Base-by-base conservation (phyloP, 106 monocot species). In the Dendrobium nobile region DNA sequence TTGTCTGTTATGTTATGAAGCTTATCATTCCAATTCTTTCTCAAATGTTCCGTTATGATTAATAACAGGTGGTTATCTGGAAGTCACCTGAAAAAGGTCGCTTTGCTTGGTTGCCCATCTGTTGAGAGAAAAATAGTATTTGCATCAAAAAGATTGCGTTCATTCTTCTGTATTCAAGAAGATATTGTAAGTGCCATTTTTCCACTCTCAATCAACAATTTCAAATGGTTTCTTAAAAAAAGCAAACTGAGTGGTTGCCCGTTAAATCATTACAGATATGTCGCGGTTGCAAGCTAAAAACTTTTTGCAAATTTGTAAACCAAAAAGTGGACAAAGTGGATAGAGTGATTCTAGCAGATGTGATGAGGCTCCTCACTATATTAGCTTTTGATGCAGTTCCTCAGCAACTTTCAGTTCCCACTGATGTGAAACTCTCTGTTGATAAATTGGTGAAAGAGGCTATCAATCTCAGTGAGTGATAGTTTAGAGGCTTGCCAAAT, bases 151-250 rank as follows among this genome's bases (percentile, higher is more conserved):
- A 81, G 95, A 56, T 65, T 95, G 13, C 90, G 92, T 10, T 77
- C 90, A 28, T 95, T 92, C 81, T 95, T 95, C 78, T 78, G 67
- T 24, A 92, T 92, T 79, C 87, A 91, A 56, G 95, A 95, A 84
- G 90, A 92, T 76, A 79, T 80, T 70, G 95, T 92, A 84, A 81
- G 90, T 80, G 10, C 31, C 51, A 27, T 70, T 43, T 17, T 33
- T 54, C 7, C 42, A 26, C 13, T 42, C 76, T 28, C n/a, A 20
- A 64, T 22, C 48, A 67, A 37, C 51, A 47, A 27, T 72, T 78
- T 13, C 10, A 70, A 27, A 9, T 20, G 26, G 47, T 59, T 54
- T 47, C 20, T 77, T 7, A 68, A 31, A 48, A 9, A 2, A 22
- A 67, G 20, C 26, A 24, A 17, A 83, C 27, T 75, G 2, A 15